Base-by-base conservation (phyloP, 352 stramenopile species). In the Pythium graminicola region DNA sequence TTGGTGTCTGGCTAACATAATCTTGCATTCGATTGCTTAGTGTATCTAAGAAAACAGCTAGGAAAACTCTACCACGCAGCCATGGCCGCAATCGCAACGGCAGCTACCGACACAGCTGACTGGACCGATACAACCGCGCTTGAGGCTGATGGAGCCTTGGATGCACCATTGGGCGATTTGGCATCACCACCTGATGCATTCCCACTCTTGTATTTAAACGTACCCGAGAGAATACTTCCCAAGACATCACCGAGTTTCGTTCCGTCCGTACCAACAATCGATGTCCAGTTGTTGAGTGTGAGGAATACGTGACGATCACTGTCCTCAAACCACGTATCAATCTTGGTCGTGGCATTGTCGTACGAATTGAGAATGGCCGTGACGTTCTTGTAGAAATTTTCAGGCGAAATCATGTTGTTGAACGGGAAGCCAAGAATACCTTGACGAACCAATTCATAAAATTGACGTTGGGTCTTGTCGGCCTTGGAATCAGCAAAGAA, bases 401-500 rank as follows among this genome's bases (percentile, higher is more conserved):
- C 54, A 26, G 49, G 68, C 27, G 54, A 72, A 57, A 85, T 79
- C 23, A 79, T 40, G 45, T 83, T 49, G 7, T 40, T 53, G 60
- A 85, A 85, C 16, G 72, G 76, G 49, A 76, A 87, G 22, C 54
- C 65, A 9, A 67, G 38, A 36, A 86, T 67, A 7, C 74, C 73
- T 14, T 86, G 32, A 14, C 62, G 40, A 32, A 70, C 63, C 11
- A 85, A 51, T 29, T 81, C 51, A 55, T 87, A 87, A 42, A 83
- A 87, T 50, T 69, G 70, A 11, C 76, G 73, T 50, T 87, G 76
- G n/a, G 59, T 76, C 28, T 48, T 14, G 50, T 85, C 76, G 50
- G 60, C 65, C 56, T 77, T 76, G 45, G 68, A 76, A 66, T 82
- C 67, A 11, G 84, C 56, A 54, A 84, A 85, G 4, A 87, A 49